These are phyloP conservation scores for Capronia americana DNA, from an alignment of 2,329 filamentous ascomycete species.

Conservation along the genomic window DNA sequence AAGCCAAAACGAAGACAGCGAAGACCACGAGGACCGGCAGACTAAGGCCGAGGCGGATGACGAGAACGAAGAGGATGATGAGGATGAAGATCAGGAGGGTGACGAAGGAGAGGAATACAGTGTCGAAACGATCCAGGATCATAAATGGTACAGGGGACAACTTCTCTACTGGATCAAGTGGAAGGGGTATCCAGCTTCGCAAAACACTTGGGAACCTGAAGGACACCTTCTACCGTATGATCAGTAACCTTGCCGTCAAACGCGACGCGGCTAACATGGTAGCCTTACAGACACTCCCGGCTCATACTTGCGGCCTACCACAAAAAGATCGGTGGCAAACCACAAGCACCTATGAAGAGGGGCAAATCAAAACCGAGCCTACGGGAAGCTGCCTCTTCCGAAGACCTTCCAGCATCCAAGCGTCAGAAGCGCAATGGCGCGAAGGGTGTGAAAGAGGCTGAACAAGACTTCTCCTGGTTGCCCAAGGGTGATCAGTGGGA, in stretches of 20 bases:
- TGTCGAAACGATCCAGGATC: slow-evolving; percentile 23
- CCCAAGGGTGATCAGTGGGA: slow-evolving; percentile 53
- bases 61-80: slow-evolving; percentile 47
- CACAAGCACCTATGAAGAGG: slow-evolving; percentile 38
- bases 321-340: slow-evolving; percentile 50
- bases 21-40: slow-evolving; percentile 45
- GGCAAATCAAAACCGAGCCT: slow-evolving; percentile 40
- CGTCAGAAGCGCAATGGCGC: slow-evolving; percentile 34
- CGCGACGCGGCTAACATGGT: slow-evolving; percentile 5
- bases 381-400: slow-evolving; percentile 38
- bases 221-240: slow-evolving; percentile 50
- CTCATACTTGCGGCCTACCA: slow-evolving; percentile 52
- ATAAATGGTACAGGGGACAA: slow-evolving; percentile 13
- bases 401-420: slow-evolving; percentile 32
- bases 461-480: slow-evolving; percentile 46
- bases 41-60: slow-evolving; percentile 47
- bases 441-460: slow-evolving; percentile 39
- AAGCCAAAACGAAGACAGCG: slow-evolving; percentile 47
- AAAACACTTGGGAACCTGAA: slow-evolving; percentile 56
- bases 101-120: slow-evolving; percentile 25
- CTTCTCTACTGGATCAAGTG: slow-evolving; percentile 54
- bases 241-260: neutral
- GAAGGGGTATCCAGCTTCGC: slow-evolving; percentile 54
- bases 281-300: slow-evolving; percentile 41
- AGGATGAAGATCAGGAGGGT: neutral